Percentiles rank a stretch among this genome's conserved stretches.
Conservation (phyloP, 768 basidiomycete genomes). For the Dacryopinax primogenitus region DNA sequence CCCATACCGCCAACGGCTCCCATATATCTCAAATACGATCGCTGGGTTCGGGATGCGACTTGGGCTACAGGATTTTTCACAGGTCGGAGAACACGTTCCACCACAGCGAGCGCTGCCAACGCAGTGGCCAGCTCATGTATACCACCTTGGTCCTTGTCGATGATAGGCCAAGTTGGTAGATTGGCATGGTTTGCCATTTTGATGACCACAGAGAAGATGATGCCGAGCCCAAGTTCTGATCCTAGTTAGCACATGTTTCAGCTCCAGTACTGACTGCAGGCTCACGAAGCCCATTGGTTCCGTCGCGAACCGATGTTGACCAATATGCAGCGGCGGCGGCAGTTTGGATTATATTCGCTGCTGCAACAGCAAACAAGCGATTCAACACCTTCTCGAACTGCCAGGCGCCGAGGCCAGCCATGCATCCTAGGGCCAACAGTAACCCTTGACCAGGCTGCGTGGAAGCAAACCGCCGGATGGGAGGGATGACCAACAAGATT, state of each 20-base stretch:
- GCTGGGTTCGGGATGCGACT: not conserved
- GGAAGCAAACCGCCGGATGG: conserved; percentile 35
- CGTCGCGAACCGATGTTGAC: conserved; percentile 24
- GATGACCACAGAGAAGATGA: conserved; percentile 50
- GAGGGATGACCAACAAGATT: conserved; percentile 38
- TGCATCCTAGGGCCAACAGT: conserved; percentile 35
- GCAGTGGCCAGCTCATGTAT: conserved; percentile 55
- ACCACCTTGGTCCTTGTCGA: conserved; percentile 50
- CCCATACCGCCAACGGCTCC: not conserved
- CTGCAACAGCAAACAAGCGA: conserved; percentile 45
- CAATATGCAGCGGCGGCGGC: conserved; percentile 43
- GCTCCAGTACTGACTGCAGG: not conserved
- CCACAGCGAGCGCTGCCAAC: conserved; percentile 45
- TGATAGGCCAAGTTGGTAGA: conserved; percentile 77
- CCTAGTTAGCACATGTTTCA: not conserved
- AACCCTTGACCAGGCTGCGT: conserved; percentile 39
- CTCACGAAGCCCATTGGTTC: not conserved
- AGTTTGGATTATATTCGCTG: conserved; percentile 40
- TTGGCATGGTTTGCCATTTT: conserved; percentile 72
- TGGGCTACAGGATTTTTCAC: not conserved
- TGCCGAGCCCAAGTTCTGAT: conserved; percentile 51
- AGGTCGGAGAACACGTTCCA: conserved; percentile 28
- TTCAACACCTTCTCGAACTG: conserved; percentile 37
- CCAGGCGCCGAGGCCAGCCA: conserved; percentile 45
- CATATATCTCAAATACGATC: not conserved